A percentile compares a stretch with the other conserved stretches of the same genome.
Evolutionary conservation across 768 basidiomycete species (phyloP).

Genomic region (Tremella mesenterica): DNA sequence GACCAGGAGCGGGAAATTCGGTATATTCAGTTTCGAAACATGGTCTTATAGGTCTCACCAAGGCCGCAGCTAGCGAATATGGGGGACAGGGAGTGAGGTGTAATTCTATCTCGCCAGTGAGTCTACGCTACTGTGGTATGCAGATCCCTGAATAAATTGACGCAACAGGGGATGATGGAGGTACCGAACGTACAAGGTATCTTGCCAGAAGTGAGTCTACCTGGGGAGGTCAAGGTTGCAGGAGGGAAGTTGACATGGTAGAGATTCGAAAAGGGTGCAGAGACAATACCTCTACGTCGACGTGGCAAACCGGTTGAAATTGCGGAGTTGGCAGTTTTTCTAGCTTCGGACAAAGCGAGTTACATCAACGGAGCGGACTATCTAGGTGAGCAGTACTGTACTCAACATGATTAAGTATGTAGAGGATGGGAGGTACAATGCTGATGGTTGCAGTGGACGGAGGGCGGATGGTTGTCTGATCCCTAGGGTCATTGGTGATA

Average conservation of each 20-base stretch:
- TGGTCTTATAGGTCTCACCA: slow-evolving; percentile 8
- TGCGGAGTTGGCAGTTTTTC: slow-evolving; percentile 2
- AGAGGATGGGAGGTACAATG: too few species aligned
- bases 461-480: too few species aligned
- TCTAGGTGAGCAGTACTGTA: slow-evolving; percentile 3
- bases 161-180: slow-evolving; percentile 13
- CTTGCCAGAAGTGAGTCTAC: slow-evolving; percentile 5
- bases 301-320: slow-evolving; percentile 10
- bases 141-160: neutral
- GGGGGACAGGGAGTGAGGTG: slow-evolving; percentile 6
- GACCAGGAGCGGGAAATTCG: neutral
- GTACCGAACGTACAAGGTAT: slow-evolving; percentile 16
- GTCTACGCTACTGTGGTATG: neutral
- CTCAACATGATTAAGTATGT: too few species aligned
- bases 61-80: slow-evolving; percentile 10
- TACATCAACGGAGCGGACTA: slow-evolving; percentile 8
- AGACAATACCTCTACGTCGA: slow-evolving; percentile 1
- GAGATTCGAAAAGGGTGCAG: too few species aligned
- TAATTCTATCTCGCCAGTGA: slow-evolving; percentile 9
- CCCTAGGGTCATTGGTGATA: too few species aligned
- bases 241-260: too few species aligned
- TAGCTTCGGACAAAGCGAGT: slow-evolving; percentile 5
- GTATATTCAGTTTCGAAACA: slow-evolving; percentile 14
- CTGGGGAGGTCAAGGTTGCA: neutral
- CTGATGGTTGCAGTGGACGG: too few species aligned